Evolutionary conservation across 768 basidiomycete genomes (phyloP), one percentile per base, ranked within the genome.

Genomic region (Trametopsis cervina): DNA sequence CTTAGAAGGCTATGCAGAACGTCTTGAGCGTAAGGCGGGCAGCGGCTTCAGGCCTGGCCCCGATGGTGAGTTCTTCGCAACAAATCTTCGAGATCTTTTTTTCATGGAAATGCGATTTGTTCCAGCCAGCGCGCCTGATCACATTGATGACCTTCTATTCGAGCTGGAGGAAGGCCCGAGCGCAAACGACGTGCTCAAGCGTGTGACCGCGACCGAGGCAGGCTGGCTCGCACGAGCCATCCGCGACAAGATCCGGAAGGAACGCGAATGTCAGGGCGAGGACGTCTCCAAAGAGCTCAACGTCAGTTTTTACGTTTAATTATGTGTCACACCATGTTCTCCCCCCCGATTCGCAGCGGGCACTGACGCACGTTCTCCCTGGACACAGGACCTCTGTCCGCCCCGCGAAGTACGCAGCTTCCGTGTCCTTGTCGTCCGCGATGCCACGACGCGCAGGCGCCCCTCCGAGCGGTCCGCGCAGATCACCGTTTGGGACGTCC

Each of bases 401-500:
- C 72, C 80, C 2, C 80, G 93, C 4, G 67, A 87, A 20, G 81
- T 91, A 11, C 78, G 82, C 36, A 79, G 73, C 44, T 92, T 95
- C 66, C 73, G 89, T 37, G 78, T 94, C 4, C 59, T 92, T 13
- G 69, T 81, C 12, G 73, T 84, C 13, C 68, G 76, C 54, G 93
- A 88, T 59, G 76, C 78, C 15, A 70, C 71, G 27, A 82, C 79
- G 22, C 54, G 59, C 0, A 72, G 74, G 51, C 69, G 74, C 44
- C 71, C 74, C 0, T 68, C 77, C 6, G 68, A 75, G 50, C 75
- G 89, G 42, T 71, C 66, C 1, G 92, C 83, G 0, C 86, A 89
- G 60, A 55, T 97, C 46, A 93, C 85, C 0, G 75, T 94, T 3
- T 93, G 89, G 89, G 89, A 94, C 57, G 82, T 78, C 2, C 65